Base-by-base conservation (phyloP, 2,329 filamentous ascomycete species). In the Aspergillus novofumigatus region DNA sequence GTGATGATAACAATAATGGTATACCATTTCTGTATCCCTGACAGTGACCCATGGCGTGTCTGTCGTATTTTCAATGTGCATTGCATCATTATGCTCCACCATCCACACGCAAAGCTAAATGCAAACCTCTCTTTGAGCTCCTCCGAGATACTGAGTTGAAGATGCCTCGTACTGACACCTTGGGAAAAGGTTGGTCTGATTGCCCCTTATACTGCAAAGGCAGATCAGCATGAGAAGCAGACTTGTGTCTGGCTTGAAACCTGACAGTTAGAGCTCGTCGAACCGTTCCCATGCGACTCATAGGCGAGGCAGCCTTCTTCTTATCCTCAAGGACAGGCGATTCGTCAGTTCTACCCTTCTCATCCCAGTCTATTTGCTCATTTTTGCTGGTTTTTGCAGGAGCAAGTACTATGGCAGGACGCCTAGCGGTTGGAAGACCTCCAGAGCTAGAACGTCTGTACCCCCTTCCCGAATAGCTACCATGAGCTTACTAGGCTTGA, bases 401-500 rank as follows among this genome's bases (percentile, higher is more conserved):
- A 45, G 50, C 42, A 35, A 48, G 21, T 26, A 49, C 55, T 4
- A 41, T 48, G 5, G 44, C 28, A 45, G 35, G 52, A 17, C 42
- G 49, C 21, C 50, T 38, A 21, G 26, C 28, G 7, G 50, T 35
- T 9, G 56, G 42, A 21, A 65, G 21, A 38, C 50, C 74, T 49
- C 80, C 65, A 62, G 87, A 90, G 42, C 79, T 80, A 1, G 89
- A 89, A 56, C 88, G 85, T 64, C 87, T 89, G 41, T 85, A 83
- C 68, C 92, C 50, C 88, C 88, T 63, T 84, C 88, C 14, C 89
- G 61, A 97, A 82, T 70, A 92, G 95, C 53, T 92, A 38, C 84
- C 78, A 96, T 96, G 68, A 96, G 85, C 0, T 90, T 90, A 38
- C 90, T 91, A 11, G 92, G 60, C 28, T 63, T 90, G 49, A 94